phyloP scores from a whole-genome alignment of 345 rosid species.

The Citrus sp. region DNA sequence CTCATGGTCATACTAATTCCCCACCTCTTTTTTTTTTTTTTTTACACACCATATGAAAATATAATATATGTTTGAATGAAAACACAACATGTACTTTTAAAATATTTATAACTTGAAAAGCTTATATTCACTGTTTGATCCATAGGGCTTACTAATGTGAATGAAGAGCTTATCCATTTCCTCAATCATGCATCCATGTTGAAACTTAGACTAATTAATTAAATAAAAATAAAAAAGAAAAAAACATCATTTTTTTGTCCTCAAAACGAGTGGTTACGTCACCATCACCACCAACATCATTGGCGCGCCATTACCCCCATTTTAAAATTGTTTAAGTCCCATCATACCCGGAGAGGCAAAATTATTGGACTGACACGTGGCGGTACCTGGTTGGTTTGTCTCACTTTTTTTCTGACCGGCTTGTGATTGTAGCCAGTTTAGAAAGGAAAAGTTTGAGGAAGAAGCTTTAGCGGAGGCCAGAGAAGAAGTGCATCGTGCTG shows the following conservation, averaged over 20 bases:
- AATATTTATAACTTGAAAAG: neutral
- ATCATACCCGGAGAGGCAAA: too few species aligned
- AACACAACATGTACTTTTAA: neutral
- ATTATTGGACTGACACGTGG: neutral
- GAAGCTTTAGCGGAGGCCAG: neutral
- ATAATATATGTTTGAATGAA: neutral
- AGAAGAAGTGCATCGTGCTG: neutral
- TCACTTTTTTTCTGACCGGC: neutral
- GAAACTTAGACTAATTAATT: too few species aligned
- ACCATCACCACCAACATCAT: neutral
- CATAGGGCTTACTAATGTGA: too few species aligned
- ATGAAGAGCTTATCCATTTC: too few species aligned
- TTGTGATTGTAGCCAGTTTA: neutral
- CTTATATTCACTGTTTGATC: too few species aligned
- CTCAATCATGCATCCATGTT: too few species aligned
- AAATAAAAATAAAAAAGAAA: too few species aligned
- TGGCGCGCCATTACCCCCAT: too few species aligned
- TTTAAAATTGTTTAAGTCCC: too few species aligned
- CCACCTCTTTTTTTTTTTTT: neutral
- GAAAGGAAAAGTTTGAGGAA: neutral
- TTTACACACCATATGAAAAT: neutral
- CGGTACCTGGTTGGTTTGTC: neutral
- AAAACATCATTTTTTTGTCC: neutral
- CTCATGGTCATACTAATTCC: neutral
- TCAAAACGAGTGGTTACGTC: neutral